Conservation (phyloP, 768 basidiomycete genomes). For the Leccinum disarticulatum region DNA sequence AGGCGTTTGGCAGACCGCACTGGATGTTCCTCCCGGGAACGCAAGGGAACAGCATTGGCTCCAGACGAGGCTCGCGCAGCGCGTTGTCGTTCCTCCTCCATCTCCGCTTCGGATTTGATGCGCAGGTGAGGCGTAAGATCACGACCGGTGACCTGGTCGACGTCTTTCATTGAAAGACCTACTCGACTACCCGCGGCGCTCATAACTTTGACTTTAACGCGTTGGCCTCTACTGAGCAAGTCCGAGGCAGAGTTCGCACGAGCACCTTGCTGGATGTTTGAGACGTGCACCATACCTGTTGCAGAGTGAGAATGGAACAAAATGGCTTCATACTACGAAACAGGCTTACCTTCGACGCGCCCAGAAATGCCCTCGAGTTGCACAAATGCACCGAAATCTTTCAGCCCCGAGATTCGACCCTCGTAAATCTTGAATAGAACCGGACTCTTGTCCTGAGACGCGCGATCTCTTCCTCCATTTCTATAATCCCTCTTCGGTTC, state of each 20-base stretch:
- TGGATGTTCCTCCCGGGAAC: conserved; percentile 47
- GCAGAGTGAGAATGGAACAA: conserved; percentile 4
- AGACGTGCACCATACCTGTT: conserved; percentile 96
- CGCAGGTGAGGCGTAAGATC: conserved; percentile 94
- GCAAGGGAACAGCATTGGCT: conserved; percentile 83
- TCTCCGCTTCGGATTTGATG: conserved; percentile 91
- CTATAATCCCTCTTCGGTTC: conserved; percentile 42
- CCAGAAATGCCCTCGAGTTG: conserved; percentile 84
- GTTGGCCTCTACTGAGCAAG: conserved; percentile 78
- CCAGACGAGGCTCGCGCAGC: conserved; percentile 72
- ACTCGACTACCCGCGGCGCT: conserved; percentile 80
- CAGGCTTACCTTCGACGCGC: conserved; percentile 79
- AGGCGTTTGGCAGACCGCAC: conserved; percentile 83
- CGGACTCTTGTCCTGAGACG: conserved; percentile 71
- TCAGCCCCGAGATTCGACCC: conserved; percentile 80
- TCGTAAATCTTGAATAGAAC: conserved; percentile 93
- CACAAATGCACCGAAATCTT: conserved; percentile 97
- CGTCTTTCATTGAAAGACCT: conserved; percentile 96
- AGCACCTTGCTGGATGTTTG: conserved; percentile 81
- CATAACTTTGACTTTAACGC: conserved; percentile 96
- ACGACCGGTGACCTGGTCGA: conserved; percentile 85
- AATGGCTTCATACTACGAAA: background rate
- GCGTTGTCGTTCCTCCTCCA: conserved; percentile 73
- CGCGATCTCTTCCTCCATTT: conserved; percentile 38
- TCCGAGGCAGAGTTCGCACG: conserved; percentile 88